phyloP scores from a whole-genome alignment of 2,329 filamentous ascomycete species.

The Triangularia setosa region DNA sequence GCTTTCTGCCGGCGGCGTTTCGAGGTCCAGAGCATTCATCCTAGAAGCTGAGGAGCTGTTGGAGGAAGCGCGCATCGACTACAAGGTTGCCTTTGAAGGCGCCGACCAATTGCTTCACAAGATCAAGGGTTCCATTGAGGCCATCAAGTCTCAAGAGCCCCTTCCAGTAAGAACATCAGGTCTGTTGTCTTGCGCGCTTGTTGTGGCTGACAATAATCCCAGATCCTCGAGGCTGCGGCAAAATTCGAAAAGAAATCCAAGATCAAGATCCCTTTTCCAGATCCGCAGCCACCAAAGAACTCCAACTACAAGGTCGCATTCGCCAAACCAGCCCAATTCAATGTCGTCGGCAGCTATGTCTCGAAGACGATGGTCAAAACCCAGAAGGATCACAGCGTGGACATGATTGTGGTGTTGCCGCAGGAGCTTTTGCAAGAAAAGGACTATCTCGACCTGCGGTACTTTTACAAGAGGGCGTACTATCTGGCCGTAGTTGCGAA shows the following conservation, averaged over 20 bases:
- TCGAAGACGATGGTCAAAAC: slow-evolving; percentile 68
- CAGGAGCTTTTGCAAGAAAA: slow-evolving; percentile 79
- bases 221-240: slow-evolving; percentile 66
- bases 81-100: slow-evolving; percentile 44
- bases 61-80: slow-evolving; percentile 51
- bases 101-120: slow-evolving; percentile 48
- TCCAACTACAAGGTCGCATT: slow-evolving; percentile 80
- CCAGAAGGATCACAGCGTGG: slow-evolving; percentile 58
- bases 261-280: slow-evolving; percentile 76
- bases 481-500: slow-evolving; percentile 80
- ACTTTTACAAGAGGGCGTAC: slow-evolving; percentile 92
- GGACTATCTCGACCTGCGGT: slow-evolving; percentile 87
- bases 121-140: slow-evolving; percentile 51
- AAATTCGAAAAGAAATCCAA: slow-evolving; percentile 64
- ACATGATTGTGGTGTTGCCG: slow-evolving; percentile 87
- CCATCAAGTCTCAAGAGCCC: slow-evolving; percentile 46
- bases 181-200: background rate
- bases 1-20: slow-evolving; percentile 29
- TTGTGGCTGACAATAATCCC: background rate
- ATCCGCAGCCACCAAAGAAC: slow-evolving; percentile 71
- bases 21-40: slow-evolving; percentile 49
- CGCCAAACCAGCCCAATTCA: slow-evolving; percentile 70
- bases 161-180: slow-evolving; percentile 41
- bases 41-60: slow-evolving; percentile 58
- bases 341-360: slow-evolving; percentile 85